Base-by-base conservation (phyloP, 352 stramenopile species). In the Globisporangium uncinulatum region DNA sequence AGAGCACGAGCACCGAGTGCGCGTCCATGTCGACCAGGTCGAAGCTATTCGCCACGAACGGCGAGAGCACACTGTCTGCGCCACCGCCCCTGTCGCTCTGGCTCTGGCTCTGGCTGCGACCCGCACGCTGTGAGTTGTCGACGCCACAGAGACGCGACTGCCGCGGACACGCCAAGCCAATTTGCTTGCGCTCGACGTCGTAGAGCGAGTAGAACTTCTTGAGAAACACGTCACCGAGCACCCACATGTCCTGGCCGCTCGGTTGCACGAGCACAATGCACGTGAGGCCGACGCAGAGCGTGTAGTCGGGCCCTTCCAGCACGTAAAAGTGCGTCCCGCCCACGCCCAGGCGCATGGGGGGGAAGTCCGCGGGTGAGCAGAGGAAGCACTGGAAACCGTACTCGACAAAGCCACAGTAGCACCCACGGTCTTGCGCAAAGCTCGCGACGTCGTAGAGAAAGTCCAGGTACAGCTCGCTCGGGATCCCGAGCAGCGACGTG, bases 191-290 rank as follows among this genome's bases (percentile, higher is more conserved):
- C 34, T 39, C 10, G 34, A 39, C 34, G 34, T 98, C 85, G 62
- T 97, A 98, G 15, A 97, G 71, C 49, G 87, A 94, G 76, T 97
- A 96, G 65, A 96, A 98, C 65, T 97, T 97, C 61, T 96, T 91
- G 84, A 98, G 97, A 65, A 98, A 98, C 15, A 97, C 87, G 51
- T 98, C 94, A 21, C 94, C 97, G 31, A 99, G 86, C 66, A 99
- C 98, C 95, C 95, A 99, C 61, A 98, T 88, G 42, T 92, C 79
- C 56, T 90, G 83, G 0, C 83, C 80, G 48, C 79, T 89, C 6
- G 81, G 78, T 51, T 92, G 83, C 42, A 89, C 74, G 31, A 92
- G 56, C 46, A 90, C 61, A 11, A 92, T 39, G 34, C 34, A 39
- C 34, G 34, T 39, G 34, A 39, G 34, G 11, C 79, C 83, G n/a